Conservation (phyloP, 495 filamentous ascomycete species). For the Chaetomium fimeti region DNA sequence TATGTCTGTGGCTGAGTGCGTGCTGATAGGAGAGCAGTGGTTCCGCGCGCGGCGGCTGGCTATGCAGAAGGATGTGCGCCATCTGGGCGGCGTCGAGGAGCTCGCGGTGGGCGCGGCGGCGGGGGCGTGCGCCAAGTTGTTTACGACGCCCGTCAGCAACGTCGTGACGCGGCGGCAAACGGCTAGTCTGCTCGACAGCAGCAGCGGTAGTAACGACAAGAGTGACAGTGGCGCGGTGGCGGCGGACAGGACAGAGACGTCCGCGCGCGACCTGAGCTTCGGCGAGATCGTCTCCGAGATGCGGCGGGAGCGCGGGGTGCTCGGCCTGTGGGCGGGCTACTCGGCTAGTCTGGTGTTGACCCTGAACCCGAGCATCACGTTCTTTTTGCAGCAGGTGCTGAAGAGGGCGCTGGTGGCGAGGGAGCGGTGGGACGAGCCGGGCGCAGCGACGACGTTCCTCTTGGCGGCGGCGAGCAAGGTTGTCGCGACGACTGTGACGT, state of each 20-base stretch:
- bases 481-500: constrained; percentile 74
- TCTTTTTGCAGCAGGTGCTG: constrained; percentile 73
- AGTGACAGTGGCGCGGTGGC: neutral
- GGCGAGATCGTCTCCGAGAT: constrained; percentile 64
- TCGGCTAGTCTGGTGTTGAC: constrained; percentile 76
- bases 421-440: constrained; percentile 52
- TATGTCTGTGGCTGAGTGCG: neutral
- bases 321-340: constrained; percentile 90
- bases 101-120: constrained; percentile 74
- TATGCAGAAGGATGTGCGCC: constrained; percentile 41
- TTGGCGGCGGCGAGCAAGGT: constrained; percentile 81
- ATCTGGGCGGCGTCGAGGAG: constrained; percentile 68
- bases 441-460: constrained; percentile 52
- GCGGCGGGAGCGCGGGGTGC: constrained; percentile 64
- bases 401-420: constrained; percentile 57
- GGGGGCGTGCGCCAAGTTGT: constrained; percentile 71
- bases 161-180: constrained; percentile 83
- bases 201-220: neutral
- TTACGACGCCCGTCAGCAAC: constrained; percentile 80
- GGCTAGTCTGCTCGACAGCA: constrained; percentile 47
- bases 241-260: neutral
- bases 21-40: constrained; percentile 28
- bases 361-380: constrained; percentile 83
- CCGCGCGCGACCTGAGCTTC: constrained; percentile 40
- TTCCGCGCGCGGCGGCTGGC: constrained; percentile 55